Percentiles rank a stretch among this genome's conserved stretches.
Evolutionary conservation across 306 rosid genomes (phyloP).

Genomic region (Ammopiptanthus mongolicus): DNA sequence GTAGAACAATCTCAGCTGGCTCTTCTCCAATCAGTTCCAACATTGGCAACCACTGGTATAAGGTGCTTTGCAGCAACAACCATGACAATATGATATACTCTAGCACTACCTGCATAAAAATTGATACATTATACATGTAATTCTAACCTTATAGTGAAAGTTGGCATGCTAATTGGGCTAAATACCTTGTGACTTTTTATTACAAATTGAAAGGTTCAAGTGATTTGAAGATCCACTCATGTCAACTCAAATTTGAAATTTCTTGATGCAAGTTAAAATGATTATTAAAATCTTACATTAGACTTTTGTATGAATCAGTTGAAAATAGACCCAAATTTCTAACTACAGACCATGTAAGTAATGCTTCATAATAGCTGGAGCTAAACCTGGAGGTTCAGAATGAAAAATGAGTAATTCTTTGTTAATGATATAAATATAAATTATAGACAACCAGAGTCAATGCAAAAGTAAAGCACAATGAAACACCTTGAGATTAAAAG

Average conservation of each 20-base stretch:
- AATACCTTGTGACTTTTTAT: background rate
- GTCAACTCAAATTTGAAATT: background rate
- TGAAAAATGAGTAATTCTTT: background rate
- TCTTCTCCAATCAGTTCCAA: constrained; percentile 88
- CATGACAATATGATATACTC: constrained; percentile 81
- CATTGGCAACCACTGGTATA: constrained; percentile 69
- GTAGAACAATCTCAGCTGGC: too few species aligned
- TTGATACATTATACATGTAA: background rate
- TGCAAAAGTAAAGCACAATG: too few species aligned
- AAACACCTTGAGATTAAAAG: too few species aligned
- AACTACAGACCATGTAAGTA: background rate
- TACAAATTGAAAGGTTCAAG: background rate
- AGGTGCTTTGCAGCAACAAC: constrained; percentile 94
- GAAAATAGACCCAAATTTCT: background rate
- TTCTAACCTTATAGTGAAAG: background rate
- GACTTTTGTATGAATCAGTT: background rate
- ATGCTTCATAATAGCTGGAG: background rate
- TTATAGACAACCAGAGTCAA: too few species aligned
- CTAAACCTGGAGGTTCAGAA: background rate
- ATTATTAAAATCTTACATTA: background rate
- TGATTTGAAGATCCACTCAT: background rate
- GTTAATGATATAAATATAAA: too few species aligned
- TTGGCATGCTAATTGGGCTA: background rate
- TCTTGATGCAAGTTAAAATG: too few species aligned
- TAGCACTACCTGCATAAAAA: constrained; percentile 69